Conservation (phyloP, 1,284 basidiomycete species). For the Ceratobasidium sp. region DNA sequence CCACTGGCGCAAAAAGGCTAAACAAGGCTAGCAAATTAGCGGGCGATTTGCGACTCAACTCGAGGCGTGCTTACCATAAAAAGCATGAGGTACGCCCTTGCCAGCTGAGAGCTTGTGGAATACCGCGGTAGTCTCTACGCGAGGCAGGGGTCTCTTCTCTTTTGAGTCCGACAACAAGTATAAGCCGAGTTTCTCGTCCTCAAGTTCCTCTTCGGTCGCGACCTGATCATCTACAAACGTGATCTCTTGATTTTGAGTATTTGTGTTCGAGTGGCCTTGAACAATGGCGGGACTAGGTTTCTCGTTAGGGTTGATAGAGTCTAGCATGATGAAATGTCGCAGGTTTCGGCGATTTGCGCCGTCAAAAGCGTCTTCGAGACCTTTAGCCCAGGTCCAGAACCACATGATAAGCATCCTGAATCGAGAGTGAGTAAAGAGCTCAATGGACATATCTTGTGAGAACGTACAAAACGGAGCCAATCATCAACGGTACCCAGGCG, state of each 20-base stretch:
- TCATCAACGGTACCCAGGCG: conserved; percentile 71
- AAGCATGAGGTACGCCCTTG: conserved; percentile 68
- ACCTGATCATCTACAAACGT: conserved; percentile 46
- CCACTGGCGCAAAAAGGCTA: conserved; percentile 63
- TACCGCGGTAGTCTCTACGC: conserved; percentile 65
- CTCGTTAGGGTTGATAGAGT: conserved; percentile 36
- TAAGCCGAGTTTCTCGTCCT: conserved; percentile 44
- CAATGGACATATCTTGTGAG: conserved; percentile 14
- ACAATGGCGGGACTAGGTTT: conserved; percentile 27
- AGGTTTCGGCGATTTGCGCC: conserved; percentile 65
- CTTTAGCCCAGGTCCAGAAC: conserved; percentile 72
- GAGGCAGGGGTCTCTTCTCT: conserved; percentile 55
- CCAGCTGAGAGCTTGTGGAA: conserved; percentile 67
- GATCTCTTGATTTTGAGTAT: conserved; percentile 32
- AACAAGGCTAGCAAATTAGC: neutral
- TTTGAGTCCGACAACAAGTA: conserved; percentile 36
- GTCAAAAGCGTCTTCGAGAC: conserved; percentile 70
- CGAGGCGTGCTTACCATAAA: conserved; percentile 54
- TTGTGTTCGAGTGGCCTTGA: conserved; percentile 13
- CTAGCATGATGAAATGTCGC: conserved; percentile 60
- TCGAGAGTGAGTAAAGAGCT: neutral
- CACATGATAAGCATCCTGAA: conserved; percentile 61
- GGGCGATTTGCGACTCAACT: neutral
- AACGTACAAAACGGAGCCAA: conserved; percentile 63
- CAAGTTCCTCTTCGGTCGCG: conserved; percentile 44